Percentiles rank a stretch among this genome's conserved stretches.
These are phyloP conservation scores for Beta vulgaris DNA, from an alignment of 148 eudicot species.

Conservation along the genomic window DNA sequence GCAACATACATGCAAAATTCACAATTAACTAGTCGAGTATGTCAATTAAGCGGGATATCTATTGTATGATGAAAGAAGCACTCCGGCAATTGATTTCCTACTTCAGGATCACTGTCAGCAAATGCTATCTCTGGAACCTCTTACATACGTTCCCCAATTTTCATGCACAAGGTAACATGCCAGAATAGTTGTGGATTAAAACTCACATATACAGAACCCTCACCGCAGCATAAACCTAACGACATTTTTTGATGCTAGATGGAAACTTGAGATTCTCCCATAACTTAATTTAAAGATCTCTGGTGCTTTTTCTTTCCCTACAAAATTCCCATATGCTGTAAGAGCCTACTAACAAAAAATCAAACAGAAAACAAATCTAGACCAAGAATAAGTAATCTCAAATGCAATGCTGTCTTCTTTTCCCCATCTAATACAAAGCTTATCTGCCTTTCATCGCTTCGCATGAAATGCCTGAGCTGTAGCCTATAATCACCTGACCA, in stretches of 20 bases:
- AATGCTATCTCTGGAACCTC: too few species aligned
- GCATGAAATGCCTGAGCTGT: too few species aligned
- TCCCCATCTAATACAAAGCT: too few species aligned
- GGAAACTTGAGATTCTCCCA: not conserved
- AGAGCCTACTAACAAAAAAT: not conserved
- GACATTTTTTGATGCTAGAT: not conserved
- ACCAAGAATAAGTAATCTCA: not conserved
- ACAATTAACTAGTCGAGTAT: not conserved
- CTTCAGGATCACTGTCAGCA: not conserved
- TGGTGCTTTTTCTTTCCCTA: not conserved
- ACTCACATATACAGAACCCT: not conserved
- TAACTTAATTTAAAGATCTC: not conserved
- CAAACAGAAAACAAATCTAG: not conserved
- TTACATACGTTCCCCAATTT: not conserved
- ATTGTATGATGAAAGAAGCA: not conserved
- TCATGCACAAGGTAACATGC: not conserved
- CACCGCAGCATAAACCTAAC: not conserved
- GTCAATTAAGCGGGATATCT: not conserved
- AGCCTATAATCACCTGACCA: too few species aligned
- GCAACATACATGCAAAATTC: slow-evolving; percentile 20
- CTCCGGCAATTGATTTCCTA: not conserved
- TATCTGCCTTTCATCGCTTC: too few species aligned
- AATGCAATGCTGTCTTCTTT: not conserved
- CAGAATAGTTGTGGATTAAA: not conserved
- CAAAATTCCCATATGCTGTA: not conserved